Evolutionary conservation across 495 filamentous ascomycete species (phyloP).

Genomic region (Tuber umbilicatum): DNA sequence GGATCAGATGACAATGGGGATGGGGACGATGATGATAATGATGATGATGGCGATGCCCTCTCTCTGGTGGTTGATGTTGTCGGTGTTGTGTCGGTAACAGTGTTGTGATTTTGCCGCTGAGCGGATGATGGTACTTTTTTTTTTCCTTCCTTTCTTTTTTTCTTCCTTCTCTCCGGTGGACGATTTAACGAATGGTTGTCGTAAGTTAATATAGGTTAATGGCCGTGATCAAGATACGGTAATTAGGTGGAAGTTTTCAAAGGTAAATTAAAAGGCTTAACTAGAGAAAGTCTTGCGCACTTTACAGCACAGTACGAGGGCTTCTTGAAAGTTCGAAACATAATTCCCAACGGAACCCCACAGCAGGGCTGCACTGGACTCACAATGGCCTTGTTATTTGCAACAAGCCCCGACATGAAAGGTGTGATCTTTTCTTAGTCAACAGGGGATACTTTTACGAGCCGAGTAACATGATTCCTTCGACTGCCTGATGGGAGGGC

Average conservation of each 20-base stretch:
- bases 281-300: background rate
- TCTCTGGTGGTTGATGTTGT: background rate
- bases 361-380: background rate
- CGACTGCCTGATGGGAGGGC: background rate
- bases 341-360: background rate
- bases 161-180: background rate
- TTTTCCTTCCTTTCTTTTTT: background rate
- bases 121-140: background rate
- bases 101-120: background rate
- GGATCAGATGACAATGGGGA: constrained; percentile 16
- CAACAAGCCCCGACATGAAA: too few relatives aligned
- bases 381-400: constrained; percentile 4
- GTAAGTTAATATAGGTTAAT: background rate
- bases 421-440: too few relatives aligned
- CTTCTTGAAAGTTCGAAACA: background rate
- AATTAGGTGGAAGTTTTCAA: background rate
- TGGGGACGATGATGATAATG: background rate
- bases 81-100: background rate
- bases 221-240: background rate
- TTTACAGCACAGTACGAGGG: background rate
- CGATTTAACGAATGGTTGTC: background rate
- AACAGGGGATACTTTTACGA: background rate
- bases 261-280: background rate
- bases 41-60: constrained; percentile 5
- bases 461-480: background rate